A percentile compares a stretch with the other conserved stretches of the same genome.
phyloP scores from a whole-genome alignment of 2,329 filamentous ascomycete species.

The Pseudocercospora musae region DNA sequence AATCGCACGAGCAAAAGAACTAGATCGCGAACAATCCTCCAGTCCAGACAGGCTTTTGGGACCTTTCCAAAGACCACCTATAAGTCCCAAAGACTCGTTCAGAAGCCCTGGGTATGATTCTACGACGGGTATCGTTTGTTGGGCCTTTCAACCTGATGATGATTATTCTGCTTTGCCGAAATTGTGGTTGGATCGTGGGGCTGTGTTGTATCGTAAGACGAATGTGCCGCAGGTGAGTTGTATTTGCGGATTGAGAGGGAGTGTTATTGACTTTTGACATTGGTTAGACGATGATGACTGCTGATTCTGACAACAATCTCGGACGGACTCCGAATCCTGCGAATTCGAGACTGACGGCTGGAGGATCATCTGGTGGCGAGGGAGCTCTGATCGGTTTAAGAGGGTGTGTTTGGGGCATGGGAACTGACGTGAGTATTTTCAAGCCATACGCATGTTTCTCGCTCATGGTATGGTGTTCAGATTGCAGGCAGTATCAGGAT shows the following conservation, averaged over 20 bases:
- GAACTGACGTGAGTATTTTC: slow-evolving; percentile 54
- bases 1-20: slow-evolving; percentile 23
- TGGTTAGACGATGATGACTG: slow-evolving; percentile 48
- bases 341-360: slow-evolving; percentile 58
- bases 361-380: slow-evolving; percentile 66
- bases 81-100: slow-evolving; percentile 51
- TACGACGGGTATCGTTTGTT: slow-evolving; percentile 13
- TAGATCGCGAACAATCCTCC: slow-evolving; percentile 18
- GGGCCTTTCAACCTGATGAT: slow-evolving; percentile 29
- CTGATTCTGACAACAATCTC: slow-evolving; percentile 34
- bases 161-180: slow-evolving; percentile 43
- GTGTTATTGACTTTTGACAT: not conserved
- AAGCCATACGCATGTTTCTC: no score
- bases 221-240: slow-evolving; percentile 48
- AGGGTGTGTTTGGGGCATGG: slow-evolving; percentile 58
- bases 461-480: not conserved
- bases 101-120: slow-evolving; percentile 14
- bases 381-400: slow-evolving; percentile 57
- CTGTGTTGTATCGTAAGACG: slow-evolving; percentile 53
- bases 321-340: slow-evolving; percentile 57
- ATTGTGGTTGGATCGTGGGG: slow-evolving; percentile 45
- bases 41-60: slow-evolving; percentile 38
- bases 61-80: slow-evolving; percentile 50
- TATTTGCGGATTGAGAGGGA: no score
- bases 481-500: not conserved